A percentile compares a stretch with the other conserved stretches of the same genome.
Evolutionary conservation across 1,284 basidiomycete species (phyloP).

Genomic region (Fomitopsis palustris): DNA sequence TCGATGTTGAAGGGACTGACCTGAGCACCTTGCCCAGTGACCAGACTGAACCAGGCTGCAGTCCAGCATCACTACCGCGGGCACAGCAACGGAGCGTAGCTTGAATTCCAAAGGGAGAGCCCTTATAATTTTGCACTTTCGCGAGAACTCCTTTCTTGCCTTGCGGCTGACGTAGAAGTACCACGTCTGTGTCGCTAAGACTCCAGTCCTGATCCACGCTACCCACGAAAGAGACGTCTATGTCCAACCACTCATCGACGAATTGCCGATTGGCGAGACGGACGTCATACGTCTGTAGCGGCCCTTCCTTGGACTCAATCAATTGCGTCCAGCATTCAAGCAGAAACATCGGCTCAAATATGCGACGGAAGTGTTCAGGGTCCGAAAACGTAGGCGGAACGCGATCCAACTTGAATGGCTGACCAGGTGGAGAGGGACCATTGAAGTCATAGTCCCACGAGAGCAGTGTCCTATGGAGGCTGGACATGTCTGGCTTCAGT

Average conservation of each 20-base stretch:
- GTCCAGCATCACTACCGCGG: constrained; percentile 50
- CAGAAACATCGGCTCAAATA: constrained; percentile 87
- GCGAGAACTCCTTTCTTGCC: constrained; percentile 60
- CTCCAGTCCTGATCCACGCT: constrained; percentile 66
- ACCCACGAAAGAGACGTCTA: constrained; percentile 63
- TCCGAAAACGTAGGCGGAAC: constrained; percentile 70
- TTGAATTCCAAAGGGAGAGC: constrained; percentile 47
- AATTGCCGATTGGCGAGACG: constrained; percentile 62
- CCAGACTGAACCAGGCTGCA: constrained; percentile 70
- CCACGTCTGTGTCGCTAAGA: constrained; percentile 77
- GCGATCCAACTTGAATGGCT: constrained; percentile 31
- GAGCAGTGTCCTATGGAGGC: constrained; percentile 78
- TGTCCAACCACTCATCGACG: constrained; percentile 69
- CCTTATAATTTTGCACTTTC: constrained; percentile 74
- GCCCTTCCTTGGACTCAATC: constrained; percentile 68
- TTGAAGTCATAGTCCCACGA: constrained; percentile 83
- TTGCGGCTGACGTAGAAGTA: constrained; percentile 59
- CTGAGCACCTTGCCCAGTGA: constrained; percentile 79
- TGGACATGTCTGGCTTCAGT: constrained; percentile 79
- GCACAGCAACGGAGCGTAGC: constrained; percentile 47
- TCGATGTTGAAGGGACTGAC: constrained; percentile 37
- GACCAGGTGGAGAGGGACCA: constrained; percentile 55
- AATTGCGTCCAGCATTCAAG: constrained; percentile 95
- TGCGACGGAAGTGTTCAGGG: constrained; percentile 66
- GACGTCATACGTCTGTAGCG: constrained; percentile 49